Conservation (phyloP, 2,329 filamentous ascomycete species). For the Colletotrichum camelliae region DNA sequence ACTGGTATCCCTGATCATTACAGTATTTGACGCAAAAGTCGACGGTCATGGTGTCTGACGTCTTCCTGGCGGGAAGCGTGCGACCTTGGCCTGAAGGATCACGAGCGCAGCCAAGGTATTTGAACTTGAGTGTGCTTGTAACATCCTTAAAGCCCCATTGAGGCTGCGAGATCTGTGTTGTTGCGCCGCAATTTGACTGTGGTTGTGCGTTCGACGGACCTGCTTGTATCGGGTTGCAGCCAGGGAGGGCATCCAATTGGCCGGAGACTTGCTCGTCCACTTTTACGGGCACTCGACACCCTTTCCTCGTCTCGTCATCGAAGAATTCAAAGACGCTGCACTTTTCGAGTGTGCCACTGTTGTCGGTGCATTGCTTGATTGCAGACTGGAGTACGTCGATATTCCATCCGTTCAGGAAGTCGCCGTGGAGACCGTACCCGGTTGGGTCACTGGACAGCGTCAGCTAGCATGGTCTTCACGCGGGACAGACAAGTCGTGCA, state of each 20-base stretch:
- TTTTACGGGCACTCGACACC: slow-evolving; percentile 56
- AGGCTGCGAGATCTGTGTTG: slow-evolving; percentile 39
- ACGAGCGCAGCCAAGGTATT: slow-evolving; percentile 56
- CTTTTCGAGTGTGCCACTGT: slow-evolving; percentile 63
- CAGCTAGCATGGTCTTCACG: slow-evolving; percentile 29
- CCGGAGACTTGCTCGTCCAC: slow-evolving; percentile 51
- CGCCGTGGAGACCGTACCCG: slow-evolving; percentile 72
- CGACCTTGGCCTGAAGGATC: slow-evolving; percentile 33
- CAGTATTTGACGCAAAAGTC: slow-evolving; percentile 37
- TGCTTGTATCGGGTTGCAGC: slow-evolving; percentile 52
- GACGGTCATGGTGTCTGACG: slow-evolving; percentile 37
- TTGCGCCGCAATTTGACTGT: slow-evolving; percentile 35
- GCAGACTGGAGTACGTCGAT: slow-evolving; percentile 67
- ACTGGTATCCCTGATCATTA: slow-evolving; percentile 29
- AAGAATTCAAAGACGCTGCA: slow-evolving; percentile 60
- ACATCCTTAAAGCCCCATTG: slow-evolving; percentile 50
- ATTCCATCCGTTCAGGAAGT: slow-evolving; percentile 79
- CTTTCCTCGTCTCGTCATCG: slow-evolving; percentile 40
- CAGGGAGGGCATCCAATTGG: slow-evolving; percentile 54
- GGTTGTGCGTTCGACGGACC: slow-evolving; percentile 28
- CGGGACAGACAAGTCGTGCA: not conserved
- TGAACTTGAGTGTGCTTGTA: slow-evolving; percentile 48
- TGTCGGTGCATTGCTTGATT: slow-evolving; percentile 68
- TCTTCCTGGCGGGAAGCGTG: slow-evolving; percentile 32
- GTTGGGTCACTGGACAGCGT: slow-evolving; percentile 54